A percentile compares a stretch with the other conserved stretches of the same genome.
phyloP scores from a whole-genome alignment of 169 alveolate genomes.

The Cryptosporidium ryanae region DNA sequence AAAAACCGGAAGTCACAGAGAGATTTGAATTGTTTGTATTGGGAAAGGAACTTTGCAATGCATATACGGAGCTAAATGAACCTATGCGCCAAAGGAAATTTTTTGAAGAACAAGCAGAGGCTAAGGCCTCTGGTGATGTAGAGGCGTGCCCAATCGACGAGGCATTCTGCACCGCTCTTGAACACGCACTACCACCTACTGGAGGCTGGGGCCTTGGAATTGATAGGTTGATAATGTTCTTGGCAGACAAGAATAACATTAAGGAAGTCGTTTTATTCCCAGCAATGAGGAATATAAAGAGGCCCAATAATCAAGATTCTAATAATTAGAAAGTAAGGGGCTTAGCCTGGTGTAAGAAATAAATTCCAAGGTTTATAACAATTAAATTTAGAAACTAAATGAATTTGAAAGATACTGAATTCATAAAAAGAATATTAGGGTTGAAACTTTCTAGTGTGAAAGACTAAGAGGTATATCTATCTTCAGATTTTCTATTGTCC shows the following conservation, averaged over 20 bases:
- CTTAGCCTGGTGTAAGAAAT: too few relatives aligned
- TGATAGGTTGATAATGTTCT: slow-evolving; percentile 94
- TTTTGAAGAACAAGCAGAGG: slow-evolving; percentile 91
- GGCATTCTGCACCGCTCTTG: slow-evolving; percentile 91
- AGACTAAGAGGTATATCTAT: background rate
- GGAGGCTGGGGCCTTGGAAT: slow-evolving; percentile 97
- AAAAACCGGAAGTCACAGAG: slow-evolving; percentile 48
- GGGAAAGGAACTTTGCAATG: slow-evolving; percentile 97
- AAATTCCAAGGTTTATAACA: too few relatives aligned
- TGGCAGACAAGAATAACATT: slow-evolving; percentile 90
- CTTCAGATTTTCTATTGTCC: slow-evolving; percentile 72
- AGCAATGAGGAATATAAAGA: slow-evolving; percentile 93
- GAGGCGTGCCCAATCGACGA: slow-evolving; percentile 92
- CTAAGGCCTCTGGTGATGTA: slow-evolving; percentile 84
- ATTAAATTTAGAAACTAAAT: too few relatives aligned
- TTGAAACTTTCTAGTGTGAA: too few relatives aligned
- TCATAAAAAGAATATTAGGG: too few relatives aligned
- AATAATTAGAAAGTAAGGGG: too few relatives aligned
- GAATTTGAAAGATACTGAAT: too few relatives aligned
- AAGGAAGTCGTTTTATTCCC: slow-evolving; percentile 98
- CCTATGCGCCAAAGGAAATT: slow-evolving; percentile 95
- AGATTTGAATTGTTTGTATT: slow-evolving; percentile 95
- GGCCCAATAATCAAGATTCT: background rate
- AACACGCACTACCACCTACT: slow-evolving; percentile 96
- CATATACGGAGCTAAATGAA: slow-evolving; percentile 98